Evolutionary conservation across 2,329 filamentous ascomycete species (phyloP), one percentile per base, ranked within the genome.

Genomic region (Huntiella savannae): DNA sequence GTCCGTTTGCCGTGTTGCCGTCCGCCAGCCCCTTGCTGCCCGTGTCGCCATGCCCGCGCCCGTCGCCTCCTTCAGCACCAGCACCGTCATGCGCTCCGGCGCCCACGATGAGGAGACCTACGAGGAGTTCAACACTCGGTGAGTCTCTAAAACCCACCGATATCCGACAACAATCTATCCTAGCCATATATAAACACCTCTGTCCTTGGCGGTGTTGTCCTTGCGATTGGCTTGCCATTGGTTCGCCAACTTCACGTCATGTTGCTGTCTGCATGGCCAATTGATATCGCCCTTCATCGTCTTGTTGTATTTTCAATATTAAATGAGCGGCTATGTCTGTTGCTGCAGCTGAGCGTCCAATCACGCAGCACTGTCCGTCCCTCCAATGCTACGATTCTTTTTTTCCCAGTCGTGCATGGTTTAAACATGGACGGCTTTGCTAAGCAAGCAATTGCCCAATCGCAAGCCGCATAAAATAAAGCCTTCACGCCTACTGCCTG

Each of bases 41-140:
- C 70, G 68, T 59, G 65, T 69, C 55, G 65, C 67, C 57, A 64
- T 68, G 51, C 61, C 66, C 54, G 58, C 63, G 51, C 69, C 73
- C 56, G 57, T 58, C 55, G 63, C 60, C 59, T 47, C 44, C 45
- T 50, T 50, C 41, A 67, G 60, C 67, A 79, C 80, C 68, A 79
- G 72, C 71, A 80, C 75, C 60, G 70, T 68, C 52, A 61, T 66
- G 56, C 60, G 69, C 60, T 67, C 65, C 56, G 61, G 62, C 58
- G 67, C 72, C 60, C 83, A 93, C 66, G 75, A 79, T 61, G 91
- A 98, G 67, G 91, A 98, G 78, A 93, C 82, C 59, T 98, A 94
- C 58, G 91, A 98, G 73, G 87, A 96, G 71, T 98, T 98, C 68
- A 86, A 83, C 67, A 82, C 86, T 59, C 87, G 91, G 91, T 98